Percentiles rank a stretch among this genome's conserved stretches.
phyloP scores from a whole-genome alignment of 768 basidiomycete species.

The Rhodotorula sphaerocarpa region DNA sequence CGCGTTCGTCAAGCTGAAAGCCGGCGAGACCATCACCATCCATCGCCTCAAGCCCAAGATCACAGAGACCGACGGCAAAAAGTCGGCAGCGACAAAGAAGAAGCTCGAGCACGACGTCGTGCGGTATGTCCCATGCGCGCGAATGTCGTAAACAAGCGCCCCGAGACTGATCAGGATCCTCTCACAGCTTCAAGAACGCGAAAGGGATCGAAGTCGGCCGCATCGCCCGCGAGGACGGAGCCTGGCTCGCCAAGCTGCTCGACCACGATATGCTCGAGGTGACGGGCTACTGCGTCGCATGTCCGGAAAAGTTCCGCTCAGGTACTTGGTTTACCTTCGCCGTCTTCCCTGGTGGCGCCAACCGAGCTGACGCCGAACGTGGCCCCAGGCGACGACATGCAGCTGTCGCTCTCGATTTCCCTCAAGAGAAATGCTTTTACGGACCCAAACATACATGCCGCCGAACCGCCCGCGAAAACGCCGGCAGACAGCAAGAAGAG shows the following conservation, averaged over 20 bases:
- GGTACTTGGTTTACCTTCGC: slow-evolving; percentile 40
- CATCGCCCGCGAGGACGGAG: slow-evolving; percentile 59
- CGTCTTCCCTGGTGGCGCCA: slow-evolving; percentile 56
- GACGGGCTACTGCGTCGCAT: slow-evolving; percentile 7
- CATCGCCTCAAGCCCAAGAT: slow-evolving; percentile 8
- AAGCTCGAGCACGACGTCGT: slow-evolving; percentile 31
- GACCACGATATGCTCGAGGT: slow-evolving; percentile 47
- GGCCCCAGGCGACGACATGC: slow-evolving; percentile 62
- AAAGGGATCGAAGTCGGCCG: slow-evolving; percentile 61
- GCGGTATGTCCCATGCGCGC: slow-evolving; percentile 3
- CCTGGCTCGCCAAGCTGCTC: slow-evolving; percentile 66
- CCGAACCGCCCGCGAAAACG: neutral
- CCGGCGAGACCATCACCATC: slow-evolving; percentile 14
- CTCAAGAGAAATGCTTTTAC: slow-evolving; percentile 62
- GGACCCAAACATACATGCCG: slow-evolving; percentile 10
- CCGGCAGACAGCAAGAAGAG: slow-evolving; percentile 23
- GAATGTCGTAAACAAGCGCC: neutral
- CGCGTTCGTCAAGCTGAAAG: slow-evolving; percentile 11
- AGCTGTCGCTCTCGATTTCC: slow-evolving; percentile 67
- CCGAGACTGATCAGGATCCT: too few relatives aligned
- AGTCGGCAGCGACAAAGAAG: slow-evolving; percentile 1
- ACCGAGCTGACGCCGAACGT: neutral
- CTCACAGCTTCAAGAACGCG: slow-evolving; percentile 20
- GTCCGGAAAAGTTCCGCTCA: slow-evolving; percentile 8
- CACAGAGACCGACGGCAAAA: neutral